Evolutionary conservation across 768 basidiomycete species (phyloP).

Genomic region (Panaeolus cyanescens): DNA sequence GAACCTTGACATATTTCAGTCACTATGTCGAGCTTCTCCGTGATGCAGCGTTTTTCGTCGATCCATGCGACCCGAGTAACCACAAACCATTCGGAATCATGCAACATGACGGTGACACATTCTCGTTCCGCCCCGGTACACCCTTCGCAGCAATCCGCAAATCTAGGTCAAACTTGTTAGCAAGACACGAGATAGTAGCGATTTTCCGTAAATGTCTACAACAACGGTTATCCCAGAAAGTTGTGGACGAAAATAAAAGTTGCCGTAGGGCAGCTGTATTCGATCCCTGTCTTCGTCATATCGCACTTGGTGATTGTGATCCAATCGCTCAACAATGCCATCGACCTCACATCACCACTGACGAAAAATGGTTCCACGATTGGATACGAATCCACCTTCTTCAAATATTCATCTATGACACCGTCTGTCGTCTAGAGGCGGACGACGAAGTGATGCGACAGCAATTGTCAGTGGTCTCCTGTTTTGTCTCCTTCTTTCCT

Average conservation of each 20-base stretch:
- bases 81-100: slow-evolving; percentile 36
- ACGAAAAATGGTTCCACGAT: slow-evolving; percentile 38
- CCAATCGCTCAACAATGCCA: slow-evolving; percentile 26
- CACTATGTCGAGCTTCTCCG: slow-evolving; percentile 34
- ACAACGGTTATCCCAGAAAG: slow-evolving; percentile 13
- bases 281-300: slow-evolving; percentile 24
- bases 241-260: slow-evolving; percentile 11
- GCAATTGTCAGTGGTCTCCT: slow-evolving; percentile 16
- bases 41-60: slow-evolving; percentile 22
- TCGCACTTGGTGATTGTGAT: slow-evolving; percentile 33
- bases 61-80: slow-evolving; percentile 26
- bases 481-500: background rate
- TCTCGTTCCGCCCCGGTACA: slow-evolving; percentile 25
- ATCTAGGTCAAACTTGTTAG: background rate
- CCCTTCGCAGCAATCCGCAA: slow-evolving; percentile 18
- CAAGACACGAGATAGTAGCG: no score
- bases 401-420: slow-evolving; percentile 50
- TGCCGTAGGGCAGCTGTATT: slow-evolving; percentile 5
- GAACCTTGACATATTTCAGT: slow-evolving; percentile 33
- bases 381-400: slow-evolving; percentile 47
- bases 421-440: slow-evolving; percentile 20
- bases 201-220: slow-evolving; percentile 7
- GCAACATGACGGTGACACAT: slow-evolving; percentile 27
- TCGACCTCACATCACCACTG: slow-evolving; percentile 33
- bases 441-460: slow-evolving; percentile 10